Percentiles rank a stretch among this genome's conserved stretches.
These are phyloP conservation scores for Yamadazyma tumulicola DNA, from an alignment of 805 yeast species.

Conservation along the genomic window DNA sequence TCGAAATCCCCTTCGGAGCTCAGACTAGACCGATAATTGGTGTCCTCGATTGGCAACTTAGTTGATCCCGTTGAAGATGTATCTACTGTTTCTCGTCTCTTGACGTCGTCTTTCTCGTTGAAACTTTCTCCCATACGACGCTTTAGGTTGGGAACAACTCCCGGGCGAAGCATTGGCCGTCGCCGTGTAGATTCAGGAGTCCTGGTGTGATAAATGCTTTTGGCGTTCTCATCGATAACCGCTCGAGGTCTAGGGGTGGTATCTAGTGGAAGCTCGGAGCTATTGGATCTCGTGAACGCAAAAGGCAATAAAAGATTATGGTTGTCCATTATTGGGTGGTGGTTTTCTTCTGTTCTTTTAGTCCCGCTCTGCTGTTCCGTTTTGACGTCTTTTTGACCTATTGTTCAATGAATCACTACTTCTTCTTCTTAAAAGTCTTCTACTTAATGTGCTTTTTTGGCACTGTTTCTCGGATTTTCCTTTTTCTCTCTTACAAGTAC, in stretches of 20 bases:
- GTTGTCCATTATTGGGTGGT: constrained; percentile 22
- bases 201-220: constrained; percentile 43
- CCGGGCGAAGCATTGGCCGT: constrained; percentile 3
- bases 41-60: no score
- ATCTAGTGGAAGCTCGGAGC: constrained; percentile 30
- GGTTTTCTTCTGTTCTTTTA: background rate
- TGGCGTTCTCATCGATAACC: constrained; percentile 42
- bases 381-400: no score
- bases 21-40: no score
- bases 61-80: constrained; percentile 12
- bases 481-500: no score
- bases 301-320: constrained; percentile 46
- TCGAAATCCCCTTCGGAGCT: no score
- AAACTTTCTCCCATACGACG: constrained; percentile 43
- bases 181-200: constrained; percentile 10
- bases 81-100: constrained; percentile 19
- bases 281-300: constrained; percentile 41
- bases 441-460: no score
- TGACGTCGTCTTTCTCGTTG: constrained; percentile 39
- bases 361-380: no score
- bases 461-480: no score
- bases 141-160: constrained; percentile 28
- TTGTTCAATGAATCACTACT: background rate
- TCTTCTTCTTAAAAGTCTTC: background rate
- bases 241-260: constrained; percentile 39